phyloP scores from a whole-genome alignment of 768 basidiomycete species.

The Gyrodon lividus region DNA sequence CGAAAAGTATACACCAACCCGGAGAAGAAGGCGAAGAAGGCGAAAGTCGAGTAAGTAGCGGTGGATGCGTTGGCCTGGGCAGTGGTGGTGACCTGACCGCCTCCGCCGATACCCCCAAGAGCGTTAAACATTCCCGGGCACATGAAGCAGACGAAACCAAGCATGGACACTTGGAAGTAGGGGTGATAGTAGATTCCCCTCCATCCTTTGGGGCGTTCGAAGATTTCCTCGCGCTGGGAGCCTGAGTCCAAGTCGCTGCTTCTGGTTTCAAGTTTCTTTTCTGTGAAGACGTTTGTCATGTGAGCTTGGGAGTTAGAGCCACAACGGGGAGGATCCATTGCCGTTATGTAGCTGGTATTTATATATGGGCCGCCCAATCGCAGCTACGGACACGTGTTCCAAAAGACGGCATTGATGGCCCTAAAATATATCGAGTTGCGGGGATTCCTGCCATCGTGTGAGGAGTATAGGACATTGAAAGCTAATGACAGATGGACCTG shows the following conservation, averaged over 20 bases:
- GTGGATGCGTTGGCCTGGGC: slow-evolving; percentile 71
- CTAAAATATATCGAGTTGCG: too few relatives aligned
- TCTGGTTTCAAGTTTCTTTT: slow-evolving; percentile 23
- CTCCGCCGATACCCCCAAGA: slow-evolving; percentile 75
- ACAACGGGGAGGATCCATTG: background rate
- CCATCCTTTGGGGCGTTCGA: slow-evolving; percentile 49
- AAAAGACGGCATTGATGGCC: background rate
- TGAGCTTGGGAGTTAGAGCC: background rate
- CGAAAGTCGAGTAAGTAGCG: slow-evolving; percentile 66
- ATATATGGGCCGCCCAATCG: too few relatives aligned
- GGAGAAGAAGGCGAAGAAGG: slow-evolving; percentile 62
- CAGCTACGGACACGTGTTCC: too few relatives aligned
- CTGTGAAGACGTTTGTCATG: slow-evolving; percentile 16
- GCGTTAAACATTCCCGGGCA: slow-evolving; percentile 74
- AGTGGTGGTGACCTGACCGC: slow-evolving; percentile 65
- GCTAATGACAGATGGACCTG: too few relatives aligned
- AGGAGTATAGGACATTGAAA: too few relatives aligned
- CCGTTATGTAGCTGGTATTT: background rate
- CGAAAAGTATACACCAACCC: slow-evolving; percentile 48
- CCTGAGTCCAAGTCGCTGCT: slow-evolving; percentile 31
- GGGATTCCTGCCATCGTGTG: too few relatives aligned
- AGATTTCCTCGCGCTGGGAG: slow-evolving; percentile 31
- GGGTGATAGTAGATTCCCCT: slow-evolving; percentile 60
- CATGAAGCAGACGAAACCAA: slow-evolving; percentile 69
- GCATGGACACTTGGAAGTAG: slow-evolving; percentile 44